phyloP scores from a whole-genome alignment of 2,329 filamentous ascomycete species.

The Colletotrichum nymphaeae region DNA sequence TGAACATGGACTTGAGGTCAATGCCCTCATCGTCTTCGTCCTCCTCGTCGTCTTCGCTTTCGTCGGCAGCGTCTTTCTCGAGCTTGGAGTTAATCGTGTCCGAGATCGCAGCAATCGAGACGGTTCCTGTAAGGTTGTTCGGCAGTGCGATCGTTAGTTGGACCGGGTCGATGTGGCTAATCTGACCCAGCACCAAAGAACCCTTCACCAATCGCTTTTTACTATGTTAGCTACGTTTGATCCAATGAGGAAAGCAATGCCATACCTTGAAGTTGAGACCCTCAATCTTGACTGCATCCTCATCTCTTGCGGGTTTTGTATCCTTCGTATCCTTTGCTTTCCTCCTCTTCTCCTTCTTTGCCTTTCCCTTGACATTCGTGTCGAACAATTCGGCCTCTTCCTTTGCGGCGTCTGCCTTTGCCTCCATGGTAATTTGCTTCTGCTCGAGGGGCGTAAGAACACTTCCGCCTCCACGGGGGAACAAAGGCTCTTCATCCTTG shows the following conservation, averaged over 20 bases:
- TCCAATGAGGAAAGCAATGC: not conserved
- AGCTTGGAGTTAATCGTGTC: conserved; percentile 81
- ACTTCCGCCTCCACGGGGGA: conserved; percentile 92
- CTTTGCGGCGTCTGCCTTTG: conserved; percentile 90
- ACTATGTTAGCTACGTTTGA: conserved; percentile 44
- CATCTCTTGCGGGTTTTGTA: conserved; percentile 60
- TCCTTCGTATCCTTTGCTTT: conserved; percentile 63
- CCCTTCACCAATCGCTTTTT: conserved; percentile 83
- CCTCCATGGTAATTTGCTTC: conserved; percentile 95
- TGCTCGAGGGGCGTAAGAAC: conserved; percentile 93
- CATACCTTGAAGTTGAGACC: conserved; percentile 88
- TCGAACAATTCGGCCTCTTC: conserved; percentile 75
- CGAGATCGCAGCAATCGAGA: conserved; percentile 93
- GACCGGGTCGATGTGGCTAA: conserved; percentile 82
- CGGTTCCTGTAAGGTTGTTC: conserved; percentile 92
- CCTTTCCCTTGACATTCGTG: conserved; percentile 57
- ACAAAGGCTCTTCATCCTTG: conserved; percentile 87
- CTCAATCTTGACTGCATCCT: conserved; percentile 79
- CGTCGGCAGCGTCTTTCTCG: conserved; percentile 70
- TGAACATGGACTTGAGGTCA: conserved; percentile 80
- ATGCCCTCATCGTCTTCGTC: conserved; percentile 68
- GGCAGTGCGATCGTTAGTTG: conserved; percentile 86
- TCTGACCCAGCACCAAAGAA: conserved; percentile 87
- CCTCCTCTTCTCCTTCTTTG: conserved; percentile 66
- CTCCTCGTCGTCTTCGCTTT: conserved; percentile 66